phyloP scores from a whole-genome alignment of 2,329 filamentous ascomycete species.

The Dichotomopilus funicola region DNA sequence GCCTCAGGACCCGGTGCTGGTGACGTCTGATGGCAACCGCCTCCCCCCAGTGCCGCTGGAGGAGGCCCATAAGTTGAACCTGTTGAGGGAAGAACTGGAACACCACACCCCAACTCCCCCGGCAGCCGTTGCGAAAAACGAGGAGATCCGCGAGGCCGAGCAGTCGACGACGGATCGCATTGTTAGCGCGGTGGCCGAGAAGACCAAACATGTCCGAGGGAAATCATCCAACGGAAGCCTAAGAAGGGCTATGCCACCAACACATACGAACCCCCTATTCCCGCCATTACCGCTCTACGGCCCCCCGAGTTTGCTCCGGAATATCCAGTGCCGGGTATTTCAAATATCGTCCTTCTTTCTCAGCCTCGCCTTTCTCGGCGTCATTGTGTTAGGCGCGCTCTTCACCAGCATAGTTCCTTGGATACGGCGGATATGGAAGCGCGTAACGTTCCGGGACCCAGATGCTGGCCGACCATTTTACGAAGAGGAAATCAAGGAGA shows the following conservation, averaged over 20 bases:
- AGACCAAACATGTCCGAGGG: constrained; percentile 19
- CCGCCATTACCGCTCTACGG: constrained; percentile 79
- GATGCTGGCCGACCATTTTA: constrained; percentile 60
- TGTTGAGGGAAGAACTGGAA: constrained; percentile 46
- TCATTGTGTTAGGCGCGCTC: constrained; percentile 68
- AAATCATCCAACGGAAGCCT: constrained; percentile 43
- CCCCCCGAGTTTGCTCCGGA: constrained; percentile 59
- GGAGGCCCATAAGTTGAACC: constrained; percentile 66
- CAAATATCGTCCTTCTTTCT: constrained; percentile 65
- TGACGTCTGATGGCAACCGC: constrained; percentile 59
- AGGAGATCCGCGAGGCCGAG: constrained; percentile 30
- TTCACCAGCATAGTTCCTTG: constrained; percentile 57
- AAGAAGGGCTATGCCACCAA: constrained; percentile 49
- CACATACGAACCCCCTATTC: constrained; percentile 72
- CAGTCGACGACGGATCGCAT: not conserved
- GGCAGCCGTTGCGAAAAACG: constrained; percentile 26
- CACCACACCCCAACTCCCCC: constrained; percentile 26
- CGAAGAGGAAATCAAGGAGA: constrained; percentile 61
- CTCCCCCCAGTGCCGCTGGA: constrained; percentile 62
- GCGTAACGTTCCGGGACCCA: constrained; percentile 54
- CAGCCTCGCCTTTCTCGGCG: constrained; percentile 67
- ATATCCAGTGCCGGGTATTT: constrained; percentile 60
- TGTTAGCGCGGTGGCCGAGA: not conserved
- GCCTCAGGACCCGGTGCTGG: constrained; percentile 63
- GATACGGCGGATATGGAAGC: constrained; percentile 42